Evolutionary conservation across 306 rosid genomes (phyloP), one percentile per base, ranked within the genome.

Genomic region (Prunus mira): DNA sequence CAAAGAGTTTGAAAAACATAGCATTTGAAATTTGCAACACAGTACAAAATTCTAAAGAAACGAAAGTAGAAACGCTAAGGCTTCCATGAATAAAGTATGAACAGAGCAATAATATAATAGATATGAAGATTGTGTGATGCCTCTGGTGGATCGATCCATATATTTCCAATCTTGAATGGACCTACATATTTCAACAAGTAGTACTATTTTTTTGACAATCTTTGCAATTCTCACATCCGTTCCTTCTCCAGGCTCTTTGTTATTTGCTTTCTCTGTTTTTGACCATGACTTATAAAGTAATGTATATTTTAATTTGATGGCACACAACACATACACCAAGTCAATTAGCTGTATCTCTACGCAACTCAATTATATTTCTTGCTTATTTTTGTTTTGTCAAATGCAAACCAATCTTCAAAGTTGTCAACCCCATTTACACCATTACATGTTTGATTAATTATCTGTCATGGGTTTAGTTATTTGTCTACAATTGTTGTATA

Each of bases 301-400:
- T 62, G n/a, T 28, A 14, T 19, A 62, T 28, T 62, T 12, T 51
- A 18, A 46, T 19, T 20, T 58, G 67, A 74, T 49, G 41, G 52
- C 45, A 61, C 82, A 56, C 51, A 14, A 72, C 49, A 57, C 57
- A 79, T 5, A 25, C 49, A 20, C 45, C 56, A 22, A 27, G 67
- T 28, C 65, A 60, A 25, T 25, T 55, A 19, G 49, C 75, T 56
- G 6, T 65, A 66, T 58, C 24, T 34, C 54, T 70, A 60, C 75
- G 79, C 71, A 74, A 24, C 20, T 56, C 9, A 56, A 56, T 9
- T 11, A 56, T n/a, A 56, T 56, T n/a, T 56, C 25, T 34, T 34
- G 8, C 41, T 34, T 6, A 34, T 34, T 34, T 34, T 34, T 6
- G 43, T 34, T 47, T 47, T 47, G 12, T 47, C 51, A 47, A 47